These are phyloP conservation scores for Nidularia sp. DNA, from an alignment of 768 basidiomycete species.

Conservation along the genomic window DNA sequence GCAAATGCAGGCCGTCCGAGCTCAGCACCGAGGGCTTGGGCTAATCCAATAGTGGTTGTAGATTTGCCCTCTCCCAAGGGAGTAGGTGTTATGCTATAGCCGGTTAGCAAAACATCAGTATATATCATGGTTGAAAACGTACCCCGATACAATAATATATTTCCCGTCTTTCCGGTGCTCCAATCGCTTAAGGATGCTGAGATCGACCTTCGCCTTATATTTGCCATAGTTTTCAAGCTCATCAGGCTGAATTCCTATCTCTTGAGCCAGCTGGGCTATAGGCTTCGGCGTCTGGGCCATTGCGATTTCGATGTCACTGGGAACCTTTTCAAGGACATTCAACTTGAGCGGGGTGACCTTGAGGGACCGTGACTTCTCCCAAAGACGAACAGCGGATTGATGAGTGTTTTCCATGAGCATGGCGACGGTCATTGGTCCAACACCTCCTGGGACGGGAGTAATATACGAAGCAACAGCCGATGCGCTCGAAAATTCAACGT, in stretches of 20 bases:
- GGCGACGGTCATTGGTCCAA: conserved; percentile 99
- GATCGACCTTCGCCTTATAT: conserved; percentile 96
- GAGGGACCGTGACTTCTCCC: conserved; percentile 61
- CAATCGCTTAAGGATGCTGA: conserved; percentile 81
- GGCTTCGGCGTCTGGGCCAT: conserved; percentile 93
- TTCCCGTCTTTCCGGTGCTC: conserved; percentile 87
- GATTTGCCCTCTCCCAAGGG: conserved; percentile 98
- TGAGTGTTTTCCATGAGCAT: conserved; percentile 96
- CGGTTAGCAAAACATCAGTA: conserved; percentile 6
- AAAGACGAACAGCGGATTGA: conserved; percentile 76
- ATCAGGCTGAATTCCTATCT: conserved; percentile 81
- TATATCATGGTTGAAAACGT: conserved; percentile 13
- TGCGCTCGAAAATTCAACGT: conserved; percentile 86
- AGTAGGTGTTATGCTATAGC: conserved; percentile 83
- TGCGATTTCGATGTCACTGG: conserved; percentile 95
- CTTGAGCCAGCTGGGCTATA: conserved; percentile 74
- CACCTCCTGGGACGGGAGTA: conserved; percentile 97
- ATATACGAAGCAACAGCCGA: conserved; percentile 78
- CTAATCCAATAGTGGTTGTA: conserved; percentile 94
- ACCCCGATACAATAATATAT: conserved; percentile 95
- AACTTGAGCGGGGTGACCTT: conserved; percentile 79
- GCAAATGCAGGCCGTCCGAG: conserved; percentile 91
- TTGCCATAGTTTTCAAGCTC: conserved; percentile 94
- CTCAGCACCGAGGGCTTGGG: conserved; percentile 94
- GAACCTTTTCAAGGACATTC: conserved; percentile 79